Base-by-base conservation (phyloP, 441 rosid genomes). In the Adansonia grandidieri region DNA sequence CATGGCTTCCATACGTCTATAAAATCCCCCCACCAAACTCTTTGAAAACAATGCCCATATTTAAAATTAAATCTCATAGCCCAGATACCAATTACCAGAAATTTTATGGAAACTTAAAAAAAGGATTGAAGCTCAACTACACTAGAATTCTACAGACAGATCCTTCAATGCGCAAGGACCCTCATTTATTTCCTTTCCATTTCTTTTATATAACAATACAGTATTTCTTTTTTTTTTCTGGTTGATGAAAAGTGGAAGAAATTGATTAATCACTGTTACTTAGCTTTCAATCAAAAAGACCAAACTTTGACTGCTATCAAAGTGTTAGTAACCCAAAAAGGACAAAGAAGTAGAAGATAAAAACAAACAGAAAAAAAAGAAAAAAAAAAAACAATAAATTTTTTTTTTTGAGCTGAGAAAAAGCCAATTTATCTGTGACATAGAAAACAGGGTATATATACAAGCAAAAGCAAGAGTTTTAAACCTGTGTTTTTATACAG, bases 131-230 rank as follows among this genome's bases (percentile, higher is more conserved):
- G 81, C 83, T 81, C 84, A 73, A 79, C 79, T 14, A 74, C 73
- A 42, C 48, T 45, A 77, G 51, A 79, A 68, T 74, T 74, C 17
- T 68, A 15, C 73, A 58, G 74, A 56, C 71, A 47, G 4, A 40
- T 48, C 77, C 83, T 85, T 84, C 83, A 88, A 82, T 84, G 83
- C 40, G 48, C 73, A 81, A 81, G 86, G 86, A 56, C 85, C 85
- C 86, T 82, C 86, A 80, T 77, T 84, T 79, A 85, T 71, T 82
- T 69, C 53, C 79, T 75, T 28, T 28, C 76, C 78, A 6, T 81
- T 76, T 65, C 48, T 45, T 74, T 71, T 37, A 74, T 66, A 24
- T 53, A 71, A 32, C 74, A 53, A 62, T 62, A 3, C 40, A 48
- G 65, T 17, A 11, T 63, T 24, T 63, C 8, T 68, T 79, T 72